A percentile compares a stretch with the other conserved stretches of the same genome.
Evolutionary conservation across 805 yeast species (phyloP).

Genomic region (Saccharomycopsis sp.): DNA sequence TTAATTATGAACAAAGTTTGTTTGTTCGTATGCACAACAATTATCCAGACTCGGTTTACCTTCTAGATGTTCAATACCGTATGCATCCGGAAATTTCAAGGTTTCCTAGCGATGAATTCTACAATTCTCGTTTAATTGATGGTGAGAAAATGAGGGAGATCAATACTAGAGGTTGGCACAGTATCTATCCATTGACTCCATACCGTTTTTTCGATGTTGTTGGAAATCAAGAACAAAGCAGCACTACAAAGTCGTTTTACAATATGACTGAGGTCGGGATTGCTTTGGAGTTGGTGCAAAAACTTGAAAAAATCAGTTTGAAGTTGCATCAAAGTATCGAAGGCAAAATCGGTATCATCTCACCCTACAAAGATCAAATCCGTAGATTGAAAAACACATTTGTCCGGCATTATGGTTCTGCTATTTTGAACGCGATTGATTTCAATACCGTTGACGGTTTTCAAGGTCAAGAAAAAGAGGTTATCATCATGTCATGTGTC

Average conservation of each 20-base stretch:
- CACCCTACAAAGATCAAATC: slow-evolving; percentile 92
- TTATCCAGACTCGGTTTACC: slow-evolving; percentile 49
- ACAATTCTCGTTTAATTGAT: slow-evolving; percentile 60
- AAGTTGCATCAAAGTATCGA: slow-evolving; percentile 38
- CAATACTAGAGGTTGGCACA: slow-evolving; percentile 73
- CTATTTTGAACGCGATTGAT: slow-evolving; percentile 58
- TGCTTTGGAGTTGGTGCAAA: slow-evolving; percentile 57
- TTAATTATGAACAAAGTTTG: slow-evolving; percentile 79
- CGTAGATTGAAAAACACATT: slow-evolving; percentile 49
- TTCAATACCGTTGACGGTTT: slow-evolving; percentile 96
- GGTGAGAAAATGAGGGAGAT: slow-evolving; percentile 62
- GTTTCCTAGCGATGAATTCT: slow-evolving; percentile 83
- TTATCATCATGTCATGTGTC: slow-evolving; percentile 91
- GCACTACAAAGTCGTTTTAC: slow-evolving; percentile 57
- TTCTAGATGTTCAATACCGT: slow-evolving; percentile 88
- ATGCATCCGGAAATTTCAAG: slow-evolving; percentile 90
- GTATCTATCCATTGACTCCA: slow-evolving; percentile 47
- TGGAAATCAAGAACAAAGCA: slow-evolving; percentile 53
- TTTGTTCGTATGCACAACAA: slow-evolving; percentile 86
- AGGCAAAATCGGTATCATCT: slow-evolving; percentile 79
- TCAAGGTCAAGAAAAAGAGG: slow-evolving; percentile 96
- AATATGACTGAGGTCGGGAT: slow-evolving; percentile 65
- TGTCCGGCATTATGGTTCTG: slow-evolving; percentile 48
- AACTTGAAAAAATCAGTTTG: slow-evolving; percentile 42
- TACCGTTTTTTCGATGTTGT: slow-evolving; percentile 68